Conservation (phyloP, 2,329 filamentous ascomycete genomes). For the Sordariomycetes sp. region DNA sequence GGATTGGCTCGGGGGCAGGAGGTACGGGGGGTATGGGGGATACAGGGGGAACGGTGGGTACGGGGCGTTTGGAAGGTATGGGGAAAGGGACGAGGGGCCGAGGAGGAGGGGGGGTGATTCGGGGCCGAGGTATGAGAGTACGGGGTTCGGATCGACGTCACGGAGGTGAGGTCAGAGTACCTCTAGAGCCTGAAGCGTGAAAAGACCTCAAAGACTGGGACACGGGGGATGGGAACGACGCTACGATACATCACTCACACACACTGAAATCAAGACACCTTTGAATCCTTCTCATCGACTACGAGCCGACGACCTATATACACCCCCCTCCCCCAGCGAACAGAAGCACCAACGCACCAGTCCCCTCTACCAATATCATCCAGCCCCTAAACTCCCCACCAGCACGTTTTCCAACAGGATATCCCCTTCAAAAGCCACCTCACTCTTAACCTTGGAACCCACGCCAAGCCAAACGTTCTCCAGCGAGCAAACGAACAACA, state of each 20-base stretch:
- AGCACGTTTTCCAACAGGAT: too few relatives aligned
- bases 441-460: background rate
- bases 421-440: too few relatives aligned
- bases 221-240: too few relatives aligned
- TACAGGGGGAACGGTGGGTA: background rate
- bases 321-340: too few relatives aligned
- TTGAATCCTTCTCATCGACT: too few relatives aligned
- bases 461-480: background rate
- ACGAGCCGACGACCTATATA: too few relatives aligned
- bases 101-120: slow-evolving; percentile 2
- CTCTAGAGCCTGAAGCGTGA: background rate
- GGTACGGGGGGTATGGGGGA: background rate
- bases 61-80: background rate
- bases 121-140: slow-evolving; percentile 34
- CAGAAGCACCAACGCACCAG: too few relatives aligned
- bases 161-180: slow-evolving; percentile 26
- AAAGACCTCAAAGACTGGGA: background rate
- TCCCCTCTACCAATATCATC: too few relatives aligned
- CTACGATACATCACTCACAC: too few relatives aligned
- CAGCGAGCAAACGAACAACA: background rate
- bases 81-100: background rate
- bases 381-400: too few relatives aligned
- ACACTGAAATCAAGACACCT: too few relatives aligned
- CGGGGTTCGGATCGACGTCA: slow-evolving; percentile 59
- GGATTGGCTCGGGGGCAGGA: background rate